These are phyloP conservation scores for Coffea canephora DNA, from an alignment of 257 asterid species.

Conservation along the genomic window DNA sequence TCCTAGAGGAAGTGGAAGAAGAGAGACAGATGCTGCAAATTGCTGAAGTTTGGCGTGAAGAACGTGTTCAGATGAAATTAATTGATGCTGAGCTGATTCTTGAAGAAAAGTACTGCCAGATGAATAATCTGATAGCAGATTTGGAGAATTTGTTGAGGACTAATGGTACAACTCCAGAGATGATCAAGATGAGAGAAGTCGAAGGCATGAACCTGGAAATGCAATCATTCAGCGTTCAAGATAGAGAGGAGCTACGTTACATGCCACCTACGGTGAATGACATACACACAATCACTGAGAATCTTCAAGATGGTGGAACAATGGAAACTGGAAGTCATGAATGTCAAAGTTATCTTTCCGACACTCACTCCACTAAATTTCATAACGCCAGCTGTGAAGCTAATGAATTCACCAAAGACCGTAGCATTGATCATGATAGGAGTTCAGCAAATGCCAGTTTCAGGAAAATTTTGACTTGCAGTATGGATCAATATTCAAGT, in stretches of 20 bases:
- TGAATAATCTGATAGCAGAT: conserved; percentile 35
- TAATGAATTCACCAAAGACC: neutral
- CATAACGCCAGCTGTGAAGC: conserved; percentile 5
- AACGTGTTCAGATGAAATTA: conserved; percentile 48
- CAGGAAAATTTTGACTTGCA: conserved; percentile 21
- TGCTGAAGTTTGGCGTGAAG: conserved; percentile 64
- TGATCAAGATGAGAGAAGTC: conserved; percentile 7
- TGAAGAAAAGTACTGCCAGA: conserved; percentile 42
- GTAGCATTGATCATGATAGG: conserved; percentile 1
- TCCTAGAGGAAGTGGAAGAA: conserved; percentile 40
- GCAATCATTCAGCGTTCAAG: conserved; percentile 18
- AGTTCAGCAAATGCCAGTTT: conserved; percentile 15
- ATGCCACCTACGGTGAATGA: conserved; percentile 11
- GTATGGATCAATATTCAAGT: conserved; percentile 14
- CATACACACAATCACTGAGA: conserved; percentile 12
- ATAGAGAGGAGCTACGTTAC: conserved; percentile 11
- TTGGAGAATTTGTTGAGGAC: conserved; percentile 34
- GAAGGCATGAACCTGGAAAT: conserved; percentile 13
- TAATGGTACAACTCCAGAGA: conserved; percentile 6
- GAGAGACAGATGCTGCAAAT: conserved; percentile 51
- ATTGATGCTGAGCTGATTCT: conserved; percentile 46
- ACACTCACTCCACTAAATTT: conserved; percentile 10
- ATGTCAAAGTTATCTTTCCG: conserved; percentile 13
- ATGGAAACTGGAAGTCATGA: conserved; percentile 7
- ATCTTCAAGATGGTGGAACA: conserved; percentile 12